These are phyloP conservation scores for Scheffersomyces segobiensis DNA, from an alignment of 1,139 yeast genomes.

Conservation along the genomic window DNA sequence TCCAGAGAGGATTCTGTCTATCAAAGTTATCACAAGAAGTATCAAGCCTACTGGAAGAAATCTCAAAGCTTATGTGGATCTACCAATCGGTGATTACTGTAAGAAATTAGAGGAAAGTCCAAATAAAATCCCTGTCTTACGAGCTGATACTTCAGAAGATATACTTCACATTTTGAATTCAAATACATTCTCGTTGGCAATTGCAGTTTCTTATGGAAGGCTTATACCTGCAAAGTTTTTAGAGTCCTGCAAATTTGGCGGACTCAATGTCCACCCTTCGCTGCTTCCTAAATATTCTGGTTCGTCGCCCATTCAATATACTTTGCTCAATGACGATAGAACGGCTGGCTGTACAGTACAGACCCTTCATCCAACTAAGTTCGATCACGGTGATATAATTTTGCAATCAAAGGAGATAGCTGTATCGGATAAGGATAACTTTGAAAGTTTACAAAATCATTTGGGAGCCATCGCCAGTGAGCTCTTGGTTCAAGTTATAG, in stretches of 20 bases:
- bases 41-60: constrained; percentile 77
- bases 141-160: constrained; percentile 64
- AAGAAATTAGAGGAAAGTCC: neutral
- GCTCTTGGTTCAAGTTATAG: constrained; percentile 50
- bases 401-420: constrained; percentile 51
- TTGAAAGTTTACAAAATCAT: constrained; percentile 39
- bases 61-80: constrained; percentile 44
- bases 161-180: constrained; percentile 33
- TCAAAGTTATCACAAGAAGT: constrained; percentile 66
- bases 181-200: constrained; percentile 55
- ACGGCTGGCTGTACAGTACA: constrained; percentile 86
- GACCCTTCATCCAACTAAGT: constrained; percentile 82
- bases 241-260: constrained; percentile 52
- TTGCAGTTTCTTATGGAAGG: constrained; percentile 89
- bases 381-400: constrained; percentile 77
- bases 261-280: constrained; percentile 92
- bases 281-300: constrained; percentile 82
- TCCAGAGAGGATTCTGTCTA: constrained; percentile 33
- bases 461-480: constrained; percentile 64
- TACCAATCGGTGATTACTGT: constrained; percentile 49
- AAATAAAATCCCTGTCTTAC: constrained; percentile 38
- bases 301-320: constrained; percentile 85
- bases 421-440: constrained; percentile 42
- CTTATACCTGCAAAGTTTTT: constrained; percentile 70
- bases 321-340: constrained; percentile 63